These are phyloP conservation scores for Fusarium sp. DNA, from an alignment of 2,329 filamentous ascomycete species.

Conservation along the genomic window DNA sequence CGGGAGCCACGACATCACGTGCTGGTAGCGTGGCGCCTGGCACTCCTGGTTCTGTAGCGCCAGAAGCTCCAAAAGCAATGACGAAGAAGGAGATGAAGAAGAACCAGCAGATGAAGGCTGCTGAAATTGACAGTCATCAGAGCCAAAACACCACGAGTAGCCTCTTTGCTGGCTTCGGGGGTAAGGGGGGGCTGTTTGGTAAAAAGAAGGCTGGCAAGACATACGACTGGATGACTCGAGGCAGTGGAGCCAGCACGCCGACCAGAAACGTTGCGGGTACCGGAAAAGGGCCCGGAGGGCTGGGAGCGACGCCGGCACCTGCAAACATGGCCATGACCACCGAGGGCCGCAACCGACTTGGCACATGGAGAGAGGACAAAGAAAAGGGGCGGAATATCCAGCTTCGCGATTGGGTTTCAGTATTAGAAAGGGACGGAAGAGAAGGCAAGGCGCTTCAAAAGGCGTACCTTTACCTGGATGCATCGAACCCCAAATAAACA, in stretches of 20 bases:
- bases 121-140: constrained; percentile 79
- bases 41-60: constrained; percentile 68
- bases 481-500: constrained; percentile 53
- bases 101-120: constrained; percentile 77
- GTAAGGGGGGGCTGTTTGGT: constrained; percentile 63
- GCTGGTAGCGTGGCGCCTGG: constrained; percentile 65
- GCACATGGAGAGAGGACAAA: constrained; percentile 80
- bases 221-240: constrained; percentile 77
- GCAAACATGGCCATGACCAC: constrained; percentile 57
- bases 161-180: constrained; percentile 72
- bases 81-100: constrained; percentile 88
- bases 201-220: constrained; percentile 71
- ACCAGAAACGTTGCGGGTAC: constrained; percentile 47
- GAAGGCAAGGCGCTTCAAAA: constrained; percentile 69
- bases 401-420: constrained; percentile 80
- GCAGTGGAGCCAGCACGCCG: constrained; percentile 63
- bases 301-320: constrained; percentile 42
- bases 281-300: constrained; percentile 45
- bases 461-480: constrained; percentile 63
- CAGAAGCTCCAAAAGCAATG: constrained; percentile 72
- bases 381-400: constrained; percentile 82
- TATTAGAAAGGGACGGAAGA: constrained; percentile 79
- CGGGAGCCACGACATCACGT: constrained; percentile 57
- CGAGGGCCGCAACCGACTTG: constrained; percentile 69
- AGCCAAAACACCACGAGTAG: constrained; percentile 85